A percentile compares a stretch with the other conserved stretches of the same genome.
These are phyloP conservation scores for Discostella stelligeroides DNA, from an alignment of 108 stramenopile genomes.

Conservation along the genomic window DNA sequence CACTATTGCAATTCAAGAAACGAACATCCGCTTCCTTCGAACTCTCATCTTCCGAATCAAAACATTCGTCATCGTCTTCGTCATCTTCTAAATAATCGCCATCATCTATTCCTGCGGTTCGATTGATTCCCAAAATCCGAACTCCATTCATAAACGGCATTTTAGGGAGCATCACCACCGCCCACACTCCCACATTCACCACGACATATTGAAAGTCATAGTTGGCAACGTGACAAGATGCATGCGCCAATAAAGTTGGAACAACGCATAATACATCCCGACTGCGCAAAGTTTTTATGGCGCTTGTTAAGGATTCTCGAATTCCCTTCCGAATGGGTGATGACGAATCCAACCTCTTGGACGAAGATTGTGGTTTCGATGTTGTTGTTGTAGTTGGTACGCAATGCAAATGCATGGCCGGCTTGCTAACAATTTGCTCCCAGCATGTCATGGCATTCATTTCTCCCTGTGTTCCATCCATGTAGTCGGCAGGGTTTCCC, in stretches of 20 bases:
- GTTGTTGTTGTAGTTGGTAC: not conserved
- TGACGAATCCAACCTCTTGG: too few relatives aligned
- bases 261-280: constrained; percentile 62
- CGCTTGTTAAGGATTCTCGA: constrained; percentile 5
- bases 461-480: constrained; percentile 73
- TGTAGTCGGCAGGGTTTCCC: constrained; percentile 77
- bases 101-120: constrained; percentile 95
- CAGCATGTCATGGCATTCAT: constrained; percentile 86
- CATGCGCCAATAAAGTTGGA: constrained; percentile 80
- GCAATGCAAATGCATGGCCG: constrained; percentile 25
- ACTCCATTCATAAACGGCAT: constrained; percentile 95
- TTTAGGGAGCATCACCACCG: constrained; percentile 85
- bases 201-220: constrained; percentile 56
- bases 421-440: constrained; percentile 78
- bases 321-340: not conserved
- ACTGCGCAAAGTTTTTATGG: constrained; percentile 29
- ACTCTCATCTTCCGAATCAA: constrained; percentile 31
- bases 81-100: constrained; percentile 38
- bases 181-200: constrained; percentile 87
- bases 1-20: not conserved
- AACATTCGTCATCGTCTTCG: constrained; percentile 22
- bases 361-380: not conserved
- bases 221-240: constrained; percentile 77
- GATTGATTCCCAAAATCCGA: constrained; percentile 94
- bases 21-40: constrained; percentile 1